A percentile compares a stretch with the other conserved stretches of the same genome.
These are phyloP conservation scores for Fusarium agapanthi DNA, from an alignment of 2,329 filamentous ascomycete genomes.

Conservation along the genomic window DNA sequence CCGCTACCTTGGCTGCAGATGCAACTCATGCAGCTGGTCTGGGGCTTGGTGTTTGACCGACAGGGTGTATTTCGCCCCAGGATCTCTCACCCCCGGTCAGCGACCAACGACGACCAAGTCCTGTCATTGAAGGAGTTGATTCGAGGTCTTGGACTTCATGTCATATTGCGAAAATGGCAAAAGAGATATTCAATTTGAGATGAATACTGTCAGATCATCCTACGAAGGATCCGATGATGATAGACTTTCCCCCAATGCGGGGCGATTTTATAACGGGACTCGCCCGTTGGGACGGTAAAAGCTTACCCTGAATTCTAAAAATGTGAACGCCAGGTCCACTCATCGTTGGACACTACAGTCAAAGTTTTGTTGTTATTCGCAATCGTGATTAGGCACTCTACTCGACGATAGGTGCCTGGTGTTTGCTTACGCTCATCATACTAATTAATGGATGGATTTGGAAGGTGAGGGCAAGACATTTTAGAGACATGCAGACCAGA, in stretches of 20 bases:
- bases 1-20: constrained; percentile 16
- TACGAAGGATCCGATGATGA: constrained; percentile 5
- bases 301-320: constrained; percentile 4
- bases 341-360: background rate
- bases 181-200: constrained; percentile 5
- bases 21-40: constrained; percentile 32
- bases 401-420: background rate
- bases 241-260: constrained; percentile 17
- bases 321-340: constrained; percentile 8
- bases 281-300: constrained; percentile 2
- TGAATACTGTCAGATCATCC: constrained; percentile 26
- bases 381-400: too few species aligned
- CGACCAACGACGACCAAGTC: constrained; percentile 18
- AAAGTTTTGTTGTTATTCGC: background rate
- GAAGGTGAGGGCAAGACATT: constrained; percentile 37
- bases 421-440: constrained; percentile 20
- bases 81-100: constrained; percentile 18
- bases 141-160: constrained; percentile 14
- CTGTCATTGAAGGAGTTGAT: constrained; percentile 18
- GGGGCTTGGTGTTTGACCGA: constrained; percentile 22
- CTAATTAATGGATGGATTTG: background rate
- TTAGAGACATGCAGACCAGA: constrained; percentile 40
- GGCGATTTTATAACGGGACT: constrained; percentile 6
- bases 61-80: constrained; percentile 27
- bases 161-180: background rate